Evolutionary conservation across 805 yeast species (phyloP).

Genomic region (Yarrowia sp.): DNA sequence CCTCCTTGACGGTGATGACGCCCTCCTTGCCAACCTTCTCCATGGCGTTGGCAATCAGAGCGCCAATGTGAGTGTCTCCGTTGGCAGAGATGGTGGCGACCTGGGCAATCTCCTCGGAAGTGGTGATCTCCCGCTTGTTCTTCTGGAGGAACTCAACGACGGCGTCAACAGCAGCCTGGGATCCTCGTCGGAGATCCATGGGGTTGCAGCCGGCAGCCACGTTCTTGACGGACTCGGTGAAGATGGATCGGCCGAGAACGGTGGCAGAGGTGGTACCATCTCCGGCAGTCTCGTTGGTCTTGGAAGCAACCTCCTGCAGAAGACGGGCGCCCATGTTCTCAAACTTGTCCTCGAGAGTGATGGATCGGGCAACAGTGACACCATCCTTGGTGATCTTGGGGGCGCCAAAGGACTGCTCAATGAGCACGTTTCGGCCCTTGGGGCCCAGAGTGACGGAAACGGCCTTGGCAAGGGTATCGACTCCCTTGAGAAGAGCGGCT

Average conservation of each 20-base stretch:
- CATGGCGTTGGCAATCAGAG: slow-evolving; percentile 90
- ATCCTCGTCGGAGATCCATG: slow-evolving; percentile 95
- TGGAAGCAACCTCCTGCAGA: slow-evolving; percentile 93
- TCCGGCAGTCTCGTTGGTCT: slow-evolving; percentile 96
- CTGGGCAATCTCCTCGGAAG: slow-evolving; percentile 93
- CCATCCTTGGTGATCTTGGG: slow-evolving; percentile 99
- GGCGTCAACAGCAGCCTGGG: slow-evolving; percentile 94
- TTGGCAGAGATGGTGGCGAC: slow-evolving; percentile 98
- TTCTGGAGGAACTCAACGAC: slow-evolving; percentile 79
- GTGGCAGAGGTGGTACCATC: slow-evolving; percentile 99
- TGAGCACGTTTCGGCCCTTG: slow-evolving; percentile 93
- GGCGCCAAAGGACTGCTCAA: slow-evolving; percentile 94
- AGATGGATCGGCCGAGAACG: slow-evolving; percentile 90
- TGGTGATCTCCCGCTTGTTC: slow-evolving; percentile 90
- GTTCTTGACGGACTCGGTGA: slow-evolving; percentile 91
- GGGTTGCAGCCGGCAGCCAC: slow-evolving; percentile 99
- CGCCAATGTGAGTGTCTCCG: slow-evolving; percentile 91
- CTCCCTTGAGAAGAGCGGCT: slow-evolving; percentile 91
- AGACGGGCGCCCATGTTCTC: slow-evolving; percentile 96
- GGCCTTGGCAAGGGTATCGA: slow-evolving; percentile 91
- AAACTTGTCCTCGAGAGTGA: slow-evolving; percentile 79
- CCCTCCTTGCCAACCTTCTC: slow-evolving; percentile 99
- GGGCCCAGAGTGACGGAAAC: slow-evolving; percentile 97
- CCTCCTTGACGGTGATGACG: slow-evolving; percentile 96
- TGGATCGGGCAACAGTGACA: slow-evolving; percentile 90